These are phyloP conservation scores for Suillus americanus DNA, from an alignment of 768 basidiomycete genomes.

Conservation along the genomic window DNA sequence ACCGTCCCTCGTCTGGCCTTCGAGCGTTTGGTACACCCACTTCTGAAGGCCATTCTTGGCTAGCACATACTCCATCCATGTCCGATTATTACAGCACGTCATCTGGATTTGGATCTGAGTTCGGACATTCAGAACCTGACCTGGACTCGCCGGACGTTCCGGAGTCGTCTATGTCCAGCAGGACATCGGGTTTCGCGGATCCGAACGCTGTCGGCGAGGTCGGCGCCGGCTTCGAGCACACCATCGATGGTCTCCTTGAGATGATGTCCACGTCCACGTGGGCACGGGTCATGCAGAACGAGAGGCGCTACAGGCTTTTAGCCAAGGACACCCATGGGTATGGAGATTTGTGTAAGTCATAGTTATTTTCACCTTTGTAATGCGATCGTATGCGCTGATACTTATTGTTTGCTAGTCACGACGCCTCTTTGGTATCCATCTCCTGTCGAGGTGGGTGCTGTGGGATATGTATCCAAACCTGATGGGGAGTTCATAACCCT, in stretches of 20 bases:
- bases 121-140: background rate
- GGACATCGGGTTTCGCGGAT: background rate
- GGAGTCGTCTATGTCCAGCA: background rate
- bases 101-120: background rate
- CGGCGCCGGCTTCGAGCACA: background rate
- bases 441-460: conserved; percentile 61
- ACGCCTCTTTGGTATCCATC: conserved; percentile 73
- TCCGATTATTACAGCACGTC: background rate
- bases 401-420: conserved; percentile 41
- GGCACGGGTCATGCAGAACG: conserved; percentile 47
- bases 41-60: conserved; percentile 14
- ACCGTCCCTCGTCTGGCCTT: background rate
- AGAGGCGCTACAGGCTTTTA: conserved; percentile 67
- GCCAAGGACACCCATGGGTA: conserved; percentile 56
- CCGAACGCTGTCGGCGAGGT: background rate
- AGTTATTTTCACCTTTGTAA: background rate
- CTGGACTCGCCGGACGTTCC: background rate
- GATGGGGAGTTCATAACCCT: conserved; percentile 70
- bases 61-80: conserved; percentile 7
- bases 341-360: conserved; percentile 59
- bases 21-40: background rate
- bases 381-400: background rate
- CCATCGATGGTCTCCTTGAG: background rate
- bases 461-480: conserved; percentile 72
- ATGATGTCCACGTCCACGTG: conserved; percentile 30